A percentile compares a stretch with the other conserved stretches of the same genome.
phyloP scores from a whole-genome alignment of 805 yeast genomes.

The Wickerhamiella allomyrinae region DNA sequence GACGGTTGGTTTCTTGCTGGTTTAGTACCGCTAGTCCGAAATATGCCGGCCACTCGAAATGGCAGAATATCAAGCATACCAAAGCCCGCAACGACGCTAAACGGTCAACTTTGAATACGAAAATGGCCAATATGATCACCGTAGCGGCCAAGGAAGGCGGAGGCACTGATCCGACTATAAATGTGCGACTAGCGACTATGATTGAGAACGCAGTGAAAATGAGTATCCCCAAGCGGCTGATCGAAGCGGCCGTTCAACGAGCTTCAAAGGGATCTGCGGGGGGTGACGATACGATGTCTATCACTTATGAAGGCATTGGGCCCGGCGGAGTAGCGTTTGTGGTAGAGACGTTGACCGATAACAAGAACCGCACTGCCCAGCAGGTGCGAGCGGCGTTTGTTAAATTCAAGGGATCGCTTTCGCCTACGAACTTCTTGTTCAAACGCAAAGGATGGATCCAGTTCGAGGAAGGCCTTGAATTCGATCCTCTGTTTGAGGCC shows the following conservation, averaged over 20 bases:
- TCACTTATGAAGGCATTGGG: slow-evolving; percentile 76
- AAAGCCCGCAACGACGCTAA: slow-evolving; percentile 85
- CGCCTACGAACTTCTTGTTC: slow-evolving; percentile 70
- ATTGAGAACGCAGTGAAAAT: slow-evolving; percentile 64
- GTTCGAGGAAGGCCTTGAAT: slow-evolving; percentile 27
- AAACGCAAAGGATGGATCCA: slow-evolving; percentile 62
- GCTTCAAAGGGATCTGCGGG: slow-evolving; percentile 38
- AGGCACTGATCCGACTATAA: slow-evolving; percentile 51
- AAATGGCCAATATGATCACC: slow-evolving; percentile 58
- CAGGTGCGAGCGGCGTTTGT: slow-evolving; percentile 61
- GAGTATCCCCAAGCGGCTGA: slow-evolving; percentile 69
- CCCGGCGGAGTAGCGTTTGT: slow-evolving; percentile 84
- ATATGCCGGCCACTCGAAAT: slow-evolving; percentile 86
- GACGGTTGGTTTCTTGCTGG: no score
- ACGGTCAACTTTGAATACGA: slow-evolving; percentile 52
- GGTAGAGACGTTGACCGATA: slow-evolving; percentile 79
- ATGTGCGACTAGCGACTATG: slow-evolving; percentile 49
- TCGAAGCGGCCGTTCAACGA: slow-evolving; percentile 77
- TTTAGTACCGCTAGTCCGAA: no score
- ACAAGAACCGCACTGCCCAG: slow-evolving; percentile 68
- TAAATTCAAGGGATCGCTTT: slow-evolving; percentile 44
- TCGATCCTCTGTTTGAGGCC: slow-evolving; percentile 61
- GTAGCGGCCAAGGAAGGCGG: slow-evolving; percentile 55
- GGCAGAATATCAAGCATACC: slow-evolving; percentile 91
- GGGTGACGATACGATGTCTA: slow-evolving; percentile 44